Base-by-base conservation (phyloP, 1,284 basidiomycete genomes). In the Tylopilus sp. region DNA sequence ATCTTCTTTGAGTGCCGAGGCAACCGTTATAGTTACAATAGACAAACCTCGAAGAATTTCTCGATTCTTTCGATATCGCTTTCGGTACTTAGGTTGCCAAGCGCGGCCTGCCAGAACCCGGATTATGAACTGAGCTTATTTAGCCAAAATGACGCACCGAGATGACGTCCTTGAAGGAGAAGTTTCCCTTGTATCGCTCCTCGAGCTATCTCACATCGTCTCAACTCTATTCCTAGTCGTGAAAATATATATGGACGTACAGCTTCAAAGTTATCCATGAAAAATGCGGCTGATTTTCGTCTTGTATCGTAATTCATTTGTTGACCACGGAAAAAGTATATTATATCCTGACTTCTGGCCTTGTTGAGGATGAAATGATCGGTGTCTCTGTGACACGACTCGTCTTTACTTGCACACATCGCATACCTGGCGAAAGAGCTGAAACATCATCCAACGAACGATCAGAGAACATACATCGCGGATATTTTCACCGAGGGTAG, bases 181-280 rank as follows among this genome's bases (percentile, higher is more conserved):
- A 87, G 58, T 82, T 88, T 48, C 80, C 81, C 59, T 80, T 81
- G 64, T 88, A 88, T 43, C 83, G 80, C 64, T 84, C 82, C 64
- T 81, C 75, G 35, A 91, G 66, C 84, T 90, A 58, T 28, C 21
- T 14, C 43, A 53, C 30, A 12, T 40, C 51, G 64, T 21, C 31
- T 28, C 53, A 77, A 33, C 15, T 14, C 43, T 12, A 11, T 46
- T 29, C 33, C 15, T n/a, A 30, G 42, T 17, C 20, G 51, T 30
- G 21, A 42, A 15, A 14, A 14, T 14, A 36, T 26, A 14, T 7
- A 41, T 24, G 12, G 42, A 72, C 81, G 56, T 59, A 88, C 88
- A 46, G 58, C 60, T 50, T 81, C 76, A 59, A 83, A 91, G 61
- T 90, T 77, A 43, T 74, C 68, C 68, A 74, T 74, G 61, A 82